A percentile compares a stretch with the other conserved stretches of the same genome.
Evolutionary conservation across 2,329 filamentous ascomycete species (phyloP).

Genomic region (Thyridium curvatum): DNA sequence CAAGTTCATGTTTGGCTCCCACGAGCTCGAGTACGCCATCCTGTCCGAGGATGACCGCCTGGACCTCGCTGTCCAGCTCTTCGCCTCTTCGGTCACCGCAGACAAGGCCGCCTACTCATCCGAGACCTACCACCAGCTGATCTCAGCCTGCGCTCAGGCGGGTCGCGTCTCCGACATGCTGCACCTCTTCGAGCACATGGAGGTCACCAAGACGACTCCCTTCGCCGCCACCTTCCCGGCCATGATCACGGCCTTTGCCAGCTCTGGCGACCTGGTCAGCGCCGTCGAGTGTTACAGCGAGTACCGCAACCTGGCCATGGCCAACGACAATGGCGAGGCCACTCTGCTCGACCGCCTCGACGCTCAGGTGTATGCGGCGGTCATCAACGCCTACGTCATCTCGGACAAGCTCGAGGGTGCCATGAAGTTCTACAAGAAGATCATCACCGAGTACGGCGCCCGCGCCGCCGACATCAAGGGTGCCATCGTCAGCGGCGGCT

Average conservation of each 20-base stretch:
- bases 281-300: constrained; percentile 95
- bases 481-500: constrained; percentile 64
- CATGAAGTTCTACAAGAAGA: constrained; percentile 77
- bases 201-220: constrained; percentile 65
- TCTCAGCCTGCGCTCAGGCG: constrained; percentile 78
- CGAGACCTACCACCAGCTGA: constrained; percentile 78
- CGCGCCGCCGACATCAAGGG: constrained; percentile 61
- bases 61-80: constrained; percentile 77
- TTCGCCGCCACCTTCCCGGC: constrained; percentile 78
- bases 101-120: constrained; percentile 64
- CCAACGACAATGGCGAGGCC: constrained; percentile 68
- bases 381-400: constrained; percentile 82
- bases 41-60: constrained; percentile 83
- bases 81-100: constrained; percentile 65
- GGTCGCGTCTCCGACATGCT: constrained; percentile 85
- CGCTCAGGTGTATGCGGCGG: constrained; percentile 79
- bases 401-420: constrained; percentile 77
- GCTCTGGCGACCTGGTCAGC: constrained; percentile 72
- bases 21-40: constrained; percentile 81
- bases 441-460: constrained; percentile 57
- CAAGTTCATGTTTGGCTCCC: constrained; percentile 83
- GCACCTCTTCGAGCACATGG: constrained; percentile 86
- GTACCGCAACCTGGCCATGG: constrained; percentile 83
- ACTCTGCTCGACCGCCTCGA: constrained; percentile 68
- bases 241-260: constrained; percentile 93